Base-by-base conservation (phyloP, 345 rosid genomes). In the Camelina sativa region DNA sequence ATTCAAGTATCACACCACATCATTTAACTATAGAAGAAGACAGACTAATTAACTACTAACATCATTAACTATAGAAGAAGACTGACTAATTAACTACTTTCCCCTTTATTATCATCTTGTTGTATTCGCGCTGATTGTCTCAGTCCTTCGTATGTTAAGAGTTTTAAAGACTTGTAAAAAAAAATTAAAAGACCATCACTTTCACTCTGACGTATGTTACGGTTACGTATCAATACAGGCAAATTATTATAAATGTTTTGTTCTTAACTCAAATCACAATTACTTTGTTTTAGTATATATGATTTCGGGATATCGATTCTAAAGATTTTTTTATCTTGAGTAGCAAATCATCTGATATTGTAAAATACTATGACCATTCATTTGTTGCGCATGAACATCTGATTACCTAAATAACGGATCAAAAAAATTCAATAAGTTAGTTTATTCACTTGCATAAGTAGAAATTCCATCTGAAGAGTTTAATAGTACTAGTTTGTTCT, bases 181-280 rank as follows among this genome's bases (percentile, higher is more conserved):
- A 74, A 25, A 12, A 8, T 74, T 38, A 35, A 48, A 38, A 11
- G 23, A 67, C 72, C 32, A 37, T 35, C 32, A 65, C 72, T 74
- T 65, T 73, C 77, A 54, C 28, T 25, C 66, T 38, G 46, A 57
- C 59, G 40, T 59, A 46, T n/a, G 22, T 28, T 28, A 28, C 5
- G 5, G 30, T 28, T 28, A 28, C 30, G 30, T 28, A 35, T 20
- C 34, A 20, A 35, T 32, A 19, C 8, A 46, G 1, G 1, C 48
- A 9, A 9, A 47, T 43, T 34, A 41, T 6, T 10, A 15, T 28
- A 4, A 28, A 28, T 28, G 37, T 48, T 65, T 17, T 1, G 2
- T 38, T n/a, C 15, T 35, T 32, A 2, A 23, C 32, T 47, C 17
- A 34, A 51, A 13, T 0, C 11, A 50, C 3, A 32, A 7, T 19